A percentile compares a stretch with the other conserved stretches of the same genome.
Evolutionary conservation across 495 filamentous ascomycete species (phyloP).

Genomic region (Talaromyces stipitatus): DNA sequence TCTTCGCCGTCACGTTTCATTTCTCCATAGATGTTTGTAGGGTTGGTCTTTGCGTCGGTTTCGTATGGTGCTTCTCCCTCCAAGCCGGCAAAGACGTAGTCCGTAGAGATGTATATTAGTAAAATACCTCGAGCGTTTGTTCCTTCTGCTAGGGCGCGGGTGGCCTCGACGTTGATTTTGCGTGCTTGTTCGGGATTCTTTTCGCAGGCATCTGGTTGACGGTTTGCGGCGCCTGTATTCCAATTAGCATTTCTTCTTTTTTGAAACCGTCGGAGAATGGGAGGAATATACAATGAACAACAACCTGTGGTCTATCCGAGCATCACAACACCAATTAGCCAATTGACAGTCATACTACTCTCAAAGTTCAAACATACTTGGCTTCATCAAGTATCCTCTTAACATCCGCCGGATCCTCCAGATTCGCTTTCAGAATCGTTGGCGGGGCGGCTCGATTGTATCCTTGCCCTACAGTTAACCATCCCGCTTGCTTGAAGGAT

Average conservation of each 20-base stretch:
- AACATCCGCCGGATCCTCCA: conserved; percentile 55
- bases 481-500: conserved; percentile 60
- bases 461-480: conserved; percentile 79
- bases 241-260: neutral
- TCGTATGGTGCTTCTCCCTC: conserved; percentile 85
- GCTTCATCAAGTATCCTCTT: conserved; percentile 51
- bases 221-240: conserved; percentile 72
- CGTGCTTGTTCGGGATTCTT: conserved; percentile 68
- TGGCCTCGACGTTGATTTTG: conserved; percentile 67
- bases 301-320: conserved; percentile 60
- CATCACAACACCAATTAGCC: neutral
- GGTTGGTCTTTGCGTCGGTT: conserved; percentile 50
- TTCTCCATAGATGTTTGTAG: conserved; percentile 82
- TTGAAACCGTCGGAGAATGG: neutral
- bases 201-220: conserved; percentile 79
- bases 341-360: conserved; percentile 4
- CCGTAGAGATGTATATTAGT: conserved; percentile 88
- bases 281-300: conserved; percentile 69
- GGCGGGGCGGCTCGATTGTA: conserved; percentile 64
- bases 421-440: conserved; percentile 67
- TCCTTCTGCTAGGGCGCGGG: conserved; percentile 55
- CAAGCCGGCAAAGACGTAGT: conserved; percentile 83
- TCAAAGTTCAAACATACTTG: conserved; percentile 23
- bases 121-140: conserved; percentile 56
- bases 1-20: conserved; percentile 80